Percentiles rank a stretch among this genome's conserved stretches.
These are phyloP conservation scores for Luffa acutangula DNA, from an alignment of 306 rosid genomes.

Conservation along the genomic window DNA sequence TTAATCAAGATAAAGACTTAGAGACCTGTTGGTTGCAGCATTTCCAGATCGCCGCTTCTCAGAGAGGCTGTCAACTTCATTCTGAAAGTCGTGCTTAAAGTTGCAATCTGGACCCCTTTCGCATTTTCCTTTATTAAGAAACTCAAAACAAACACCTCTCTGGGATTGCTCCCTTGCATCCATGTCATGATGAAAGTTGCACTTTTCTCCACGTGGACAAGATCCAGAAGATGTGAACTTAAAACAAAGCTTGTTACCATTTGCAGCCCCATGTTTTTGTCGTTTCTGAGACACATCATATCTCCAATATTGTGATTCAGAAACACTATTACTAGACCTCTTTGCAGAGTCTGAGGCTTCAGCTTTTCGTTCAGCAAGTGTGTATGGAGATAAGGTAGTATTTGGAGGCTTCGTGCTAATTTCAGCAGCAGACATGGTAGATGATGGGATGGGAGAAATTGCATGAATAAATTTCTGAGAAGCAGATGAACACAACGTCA, in stretches of 20 bases:
- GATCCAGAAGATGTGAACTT: conserved; percentile 77
- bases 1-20: conserved; percentile 5
- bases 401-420: conserved; percentile 53
- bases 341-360: conserved; percentile 39
- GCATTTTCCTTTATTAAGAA: conserved; percentile 83
- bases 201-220: conserved; percentile 79
- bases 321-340: conserved; percentile 39
- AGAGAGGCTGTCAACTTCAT: conserved; percentile 43
- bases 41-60: conserved; percentile 45
- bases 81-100: conserved; percentile 68
- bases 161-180: conserved; percentile 62
- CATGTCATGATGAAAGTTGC: conserved; percentile 70
- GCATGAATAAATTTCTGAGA: conserved; percentile 97
- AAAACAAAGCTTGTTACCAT: conserved; percentile 62
- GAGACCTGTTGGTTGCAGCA: conserved; percentile 40
- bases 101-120: conserved; percentile 85
- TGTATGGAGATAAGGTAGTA: conserved; percentile 75
- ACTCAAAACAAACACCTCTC: conserved; percentile 93
- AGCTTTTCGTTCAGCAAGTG: conserved; percentile 19
- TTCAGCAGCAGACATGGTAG: conserved; percentile 71
- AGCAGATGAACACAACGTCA: conserved; percentile 12
- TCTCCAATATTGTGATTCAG: conserved; percentile 93
- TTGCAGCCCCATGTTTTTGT: conserved; percentile 54
- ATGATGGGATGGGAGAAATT: conserved; percentile 83
- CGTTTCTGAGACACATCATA: conserved; percentile 82